Conservation (phyloP, 1,139 yeast species). For the Williopsis jadinii region DNA sequence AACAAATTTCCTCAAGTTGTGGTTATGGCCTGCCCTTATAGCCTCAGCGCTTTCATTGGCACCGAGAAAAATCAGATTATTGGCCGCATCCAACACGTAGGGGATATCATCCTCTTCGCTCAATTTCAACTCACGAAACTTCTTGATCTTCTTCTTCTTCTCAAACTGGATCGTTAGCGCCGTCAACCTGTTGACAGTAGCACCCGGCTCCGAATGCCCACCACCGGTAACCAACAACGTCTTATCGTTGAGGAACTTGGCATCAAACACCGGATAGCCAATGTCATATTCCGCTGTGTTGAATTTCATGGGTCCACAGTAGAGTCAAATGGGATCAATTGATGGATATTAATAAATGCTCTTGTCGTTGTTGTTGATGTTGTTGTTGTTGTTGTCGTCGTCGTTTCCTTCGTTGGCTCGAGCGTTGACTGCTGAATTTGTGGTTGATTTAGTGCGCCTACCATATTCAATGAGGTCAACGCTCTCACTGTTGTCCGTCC, state of each 20-base stretch:
- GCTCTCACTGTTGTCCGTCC: no score
- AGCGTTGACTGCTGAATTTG: no score
- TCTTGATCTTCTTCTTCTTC: conserved; percentile 47
- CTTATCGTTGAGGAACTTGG: conserved; percentile 59
- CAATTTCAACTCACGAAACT: conserved; percentile 59
- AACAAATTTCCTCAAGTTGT: conserved; percentile 64
- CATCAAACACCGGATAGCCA: conserved; percentile 80
- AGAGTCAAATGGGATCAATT: no score
- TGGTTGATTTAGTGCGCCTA: conserved; percentile 1
- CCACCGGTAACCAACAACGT: conserved; percentile 83
- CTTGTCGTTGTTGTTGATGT: background rate
- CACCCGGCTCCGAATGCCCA: conserved; percentile 40
- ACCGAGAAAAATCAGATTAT: conserved; percentile 57
- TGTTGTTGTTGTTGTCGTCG: background rate
- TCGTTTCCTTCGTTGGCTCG: no score
- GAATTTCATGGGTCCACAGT: conserved; percentile 16
- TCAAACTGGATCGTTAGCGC: conserved; percentile 52
- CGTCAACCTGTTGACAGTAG: conserved; percentile 79
- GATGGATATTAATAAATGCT: background rate
- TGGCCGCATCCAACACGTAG: conserved; percentile 55
- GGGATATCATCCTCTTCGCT: conserved; percentile 67
- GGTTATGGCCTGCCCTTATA: conserved; percentile 50
- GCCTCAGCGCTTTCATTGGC: conserved; percentile 62
- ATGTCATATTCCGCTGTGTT: conserved; percentile 35
- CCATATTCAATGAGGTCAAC: conserved; percentile 1